Evolutionary conservation across 2,329 filamentous ascomycete genomes (phyloP), one percentile per base, ranked within the genome.

Genomic region (Colletotrichum filicis): DNA sequence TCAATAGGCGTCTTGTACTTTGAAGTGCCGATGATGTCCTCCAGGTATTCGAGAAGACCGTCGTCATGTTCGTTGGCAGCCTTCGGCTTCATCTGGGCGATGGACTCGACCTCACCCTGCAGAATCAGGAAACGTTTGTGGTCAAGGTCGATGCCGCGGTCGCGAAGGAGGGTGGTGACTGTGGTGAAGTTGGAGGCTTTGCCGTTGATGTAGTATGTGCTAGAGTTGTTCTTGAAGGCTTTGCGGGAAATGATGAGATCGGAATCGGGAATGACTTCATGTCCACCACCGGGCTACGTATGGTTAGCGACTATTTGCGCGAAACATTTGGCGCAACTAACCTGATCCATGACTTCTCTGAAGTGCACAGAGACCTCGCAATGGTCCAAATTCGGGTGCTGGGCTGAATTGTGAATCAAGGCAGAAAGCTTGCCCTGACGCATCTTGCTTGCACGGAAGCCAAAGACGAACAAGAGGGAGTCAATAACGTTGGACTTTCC

Each of bases 401-500:
- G 90, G 0, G 95, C 95, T 14, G 97, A 98, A 82, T 98, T 99
- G 85, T 99, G 97, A 76, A 99, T 99, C 61, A 99, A 86, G 4
- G 97, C 97, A 1, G 97, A 99, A 60, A 99, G 95, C 85, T 99
- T 99, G 79, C 97, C 97, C 82, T 99, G 97, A 79, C 97, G 91
- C 97, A 99, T 99, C 85, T 99, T 99, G 87, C 96, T 98, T 55
- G 97, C 97, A 73, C 97, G 92, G 86, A 99, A 99, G 66, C 97
- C 97, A 80, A 99, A 99, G n/a, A 99, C 97, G 79, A 99, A 99
- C 1, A 99, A 90, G 32, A 99, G 86, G 2, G 97, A 98, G 83
- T 99, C 97, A 80, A 99, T 99, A 75, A 99, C 97, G 78, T 99
- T 99, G 26, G 97, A 98, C 82, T 99, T 99, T 72, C 97, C 97